Base-by-base conservation (phyloP, 2,329 filamentous ascomycete genomes). In the Coleophoma cylindrospora region DNA sequence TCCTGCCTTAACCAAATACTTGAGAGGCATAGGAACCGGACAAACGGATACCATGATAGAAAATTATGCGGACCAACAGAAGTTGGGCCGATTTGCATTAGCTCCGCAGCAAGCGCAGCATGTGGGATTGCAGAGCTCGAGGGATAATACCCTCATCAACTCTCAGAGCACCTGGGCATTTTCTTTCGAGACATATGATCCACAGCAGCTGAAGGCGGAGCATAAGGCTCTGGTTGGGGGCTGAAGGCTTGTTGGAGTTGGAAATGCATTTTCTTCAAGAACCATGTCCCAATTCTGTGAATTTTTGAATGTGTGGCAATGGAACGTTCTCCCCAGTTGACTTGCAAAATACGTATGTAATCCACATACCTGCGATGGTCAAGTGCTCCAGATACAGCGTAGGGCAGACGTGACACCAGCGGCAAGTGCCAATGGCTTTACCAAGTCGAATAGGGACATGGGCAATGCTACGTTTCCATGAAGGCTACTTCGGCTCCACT, bases 41-140 rank as follows among this genome's bases (percentile, higher is more conserved):
- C 58, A 58, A 47, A 57, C 65, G 2, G 68, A 70, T 46, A 63
- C 63, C 58, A 63, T 68, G 19, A 60, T 68, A 43, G 68, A 70
- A 50, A 64, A 59, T 9, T 66, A 64, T 44, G 66, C 67, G 1
- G 53, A 60, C 40, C 59, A 65, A 1, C 50, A 57, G 3, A 54
- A 53, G 10, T 43, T 67, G 45, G 53, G 53, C 2, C 70, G 69
- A 47, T 69, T 66, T 64, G 68, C 68, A 4, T 56, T 70, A 19
- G 65, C 68, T 14, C 66, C 66, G 34, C 68, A 66, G 32, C 64
- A 70, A 1, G 58, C 70, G 15, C 68, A 71, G 45, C 68, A 71
- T 44, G 63, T 68, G 8, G 68, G 68, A 4, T 51, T 62, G 32
- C 43, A 55, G 36, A 55, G 53, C 19, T 54, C 54, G 11, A 56